A percentile compares a stretch with the other conserved stretches of the same genome.
Conservation (phyloP, 305 asterid genomes). For the Fraxinus platypoda region DNA sequence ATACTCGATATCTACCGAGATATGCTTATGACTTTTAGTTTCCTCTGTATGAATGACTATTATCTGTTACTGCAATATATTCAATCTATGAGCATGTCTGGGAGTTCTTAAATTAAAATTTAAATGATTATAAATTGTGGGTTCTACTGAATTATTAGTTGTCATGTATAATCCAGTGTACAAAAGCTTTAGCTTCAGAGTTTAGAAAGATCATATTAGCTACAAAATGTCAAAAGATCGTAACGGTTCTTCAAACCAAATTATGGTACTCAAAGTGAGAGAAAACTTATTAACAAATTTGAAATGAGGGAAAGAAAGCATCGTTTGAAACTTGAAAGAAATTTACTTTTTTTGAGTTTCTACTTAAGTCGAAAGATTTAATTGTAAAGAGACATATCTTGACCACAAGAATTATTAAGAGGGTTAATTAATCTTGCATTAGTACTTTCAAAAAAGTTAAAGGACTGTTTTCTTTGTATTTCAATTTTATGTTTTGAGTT, state of each 20-base stretch:
- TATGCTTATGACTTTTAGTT: background rate
- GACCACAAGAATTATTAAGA: background rate
- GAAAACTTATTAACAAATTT: background rate
- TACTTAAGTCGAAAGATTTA: slow-evolving; percentile 13
- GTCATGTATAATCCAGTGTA: background rate
- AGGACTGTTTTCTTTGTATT: no score
- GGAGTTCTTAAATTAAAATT: background rate
- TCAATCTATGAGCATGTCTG: background rate
- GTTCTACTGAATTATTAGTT: background rate
- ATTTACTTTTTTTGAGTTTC: background rate
- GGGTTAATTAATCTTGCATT: background rate
- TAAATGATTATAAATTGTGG: background rate
- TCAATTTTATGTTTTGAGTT: no score
- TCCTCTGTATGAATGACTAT: background rate
- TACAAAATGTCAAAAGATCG: background rate
- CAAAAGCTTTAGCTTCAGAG: background rate
- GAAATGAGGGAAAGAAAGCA: background rate
- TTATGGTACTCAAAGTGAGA: background rate
- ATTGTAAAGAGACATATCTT: background rate
- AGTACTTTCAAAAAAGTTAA: background rate
- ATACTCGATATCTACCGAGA: background rate
- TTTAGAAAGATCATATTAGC: background rate
- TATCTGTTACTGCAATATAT: background rate
- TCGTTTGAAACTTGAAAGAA: background rate
- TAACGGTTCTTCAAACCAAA: background rate